Base-by-base conservation (phyloP, 495 filamentous ascomycete species). In the Tuber microsphaerosporum region DNA sequence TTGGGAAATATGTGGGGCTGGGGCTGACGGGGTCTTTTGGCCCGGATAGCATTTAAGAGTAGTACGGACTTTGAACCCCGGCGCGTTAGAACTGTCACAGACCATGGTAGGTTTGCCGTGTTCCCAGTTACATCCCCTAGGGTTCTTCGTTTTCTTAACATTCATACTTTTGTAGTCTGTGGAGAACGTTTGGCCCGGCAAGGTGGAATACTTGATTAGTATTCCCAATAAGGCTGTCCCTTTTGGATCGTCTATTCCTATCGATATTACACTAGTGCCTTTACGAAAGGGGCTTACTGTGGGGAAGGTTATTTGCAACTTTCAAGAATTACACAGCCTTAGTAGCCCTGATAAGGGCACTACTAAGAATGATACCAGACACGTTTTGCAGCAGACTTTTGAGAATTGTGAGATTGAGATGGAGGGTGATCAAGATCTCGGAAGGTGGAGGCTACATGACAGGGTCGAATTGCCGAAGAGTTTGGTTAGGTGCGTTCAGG, bases 181-280 rank as follows among this genome's bases (percentile, higher is more conserved):
- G 72, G 92, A 97, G 83, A 97, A 97, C 81, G 89, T 95, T 74
- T 99, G 95, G 95, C 89, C 92, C 17, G 92, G 94, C 84, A 99
- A 99, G 86, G 88, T 97, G 80, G 90, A 95, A 81, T 98, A 98
- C 83, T 92, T 91, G 10, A 91, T 99, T 75, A 90, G 90, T 75
- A 90, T 94, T 12, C 94, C 95, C 3, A 92, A 91, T 73, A 97
- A 96, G 81, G 94, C 94, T 0, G 90, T 95, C 74, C 90, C 97
- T 14, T 97, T 97, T 78, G 95, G 95, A 51, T 96, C 92, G 22
- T 87, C 87, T 26, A 89, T 97, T 68, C 89, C 89, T 19, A 85
- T 97, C 42, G 90, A 94, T 74, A 93, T 97, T 83, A 87, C 89
- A 68, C 88, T 98, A 72, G 89, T 92, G 10, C 93, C 94, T 2